Evolutionary conservation across 495 filamentous ascomycete genomes (phyloP).

Genomic region (Aspergillus wentii): DNA sequence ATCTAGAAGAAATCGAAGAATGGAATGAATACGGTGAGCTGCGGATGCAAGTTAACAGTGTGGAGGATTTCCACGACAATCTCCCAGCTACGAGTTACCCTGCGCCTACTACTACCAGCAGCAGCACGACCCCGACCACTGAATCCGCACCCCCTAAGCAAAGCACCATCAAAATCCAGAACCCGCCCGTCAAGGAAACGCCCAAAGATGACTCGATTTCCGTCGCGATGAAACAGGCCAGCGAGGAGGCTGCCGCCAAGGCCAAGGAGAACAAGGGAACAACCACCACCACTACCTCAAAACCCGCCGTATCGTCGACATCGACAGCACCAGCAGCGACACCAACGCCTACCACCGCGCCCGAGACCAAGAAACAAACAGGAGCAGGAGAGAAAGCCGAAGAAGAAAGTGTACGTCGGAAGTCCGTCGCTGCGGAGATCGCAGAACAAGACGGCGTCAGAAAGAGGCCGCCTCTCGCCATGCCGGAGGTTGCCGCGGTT

Average conservation of each 20-base stretch:
- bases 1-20: conserved; percentile 90
- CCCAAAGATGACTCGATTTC: conserved; percentile 37
- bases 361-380: conserved; percentile 13
- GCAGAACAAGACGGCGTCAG: conserved; percentile 15
- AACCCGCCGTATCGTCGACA: conserved; percentile 7
- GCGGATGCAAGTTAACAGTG: conserved; percentile 66
- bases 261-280: conserved; percentile 29
- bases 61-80: conserved; percentile 28
- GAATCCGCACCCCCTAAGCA: conserved; percentile 28
- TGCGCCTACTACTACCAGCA: conserved; percentile 20
- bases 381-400: conserved; percentile 4
- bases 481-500: conserved; percentile 37
- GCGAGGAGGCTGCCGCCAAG: conserved; percentile 66
- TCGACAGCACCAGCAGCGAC: not conserved
- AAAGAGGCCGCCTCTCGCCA: conserved; percentile 32
- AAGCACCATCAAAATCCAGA: conserved; percentile 40
- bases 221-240: conserved; percentile 58
- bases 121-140: conserved; percentile 33
- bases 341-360: not conserved
- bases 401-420: conserved; percentile 18
- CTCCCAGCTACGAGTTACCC: conserved; percentile 46
- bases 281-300: conserved; percentile 7
- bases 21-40: conserved; percentile 99
- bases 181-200: conserved; percentile 29
- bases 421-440: conserved; percentile 30